Evolutionary conservation across 768 basidiomycete genomes (phyloP).

Genomic region (Piloderma croceum): DNA sequence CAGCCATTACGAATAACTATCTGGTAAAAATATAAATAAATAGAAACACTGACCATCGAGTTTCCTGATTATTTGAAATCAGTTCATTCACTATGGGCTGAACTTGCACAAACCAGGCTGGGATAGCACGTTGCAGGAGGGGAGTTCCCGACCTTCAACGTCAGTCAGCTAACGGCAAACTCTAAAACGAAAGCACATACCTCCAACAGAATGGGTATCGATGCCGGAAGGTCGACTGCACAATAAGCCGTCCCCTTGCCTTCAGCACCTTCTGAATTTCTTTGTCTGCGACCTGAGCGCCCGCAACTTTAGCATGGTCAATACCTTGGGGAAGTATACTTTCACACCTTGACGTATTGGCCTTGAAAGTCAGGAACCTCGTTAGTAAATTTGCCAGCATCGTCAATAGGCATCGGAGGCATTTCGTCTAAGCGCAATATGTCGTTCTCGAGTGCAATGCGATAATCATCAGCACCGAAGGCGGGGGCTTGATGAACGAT

Average conservation of each 20-base stretch:
- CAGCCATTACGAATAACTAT: slow-evolving; percentile 3
- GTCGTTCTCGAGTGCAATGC: slow-evolving; percentile 80
- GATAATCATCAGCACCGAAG: slow-evolving; percentile 98
- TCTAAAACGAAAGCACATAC: slow-evolving; percentile 30
- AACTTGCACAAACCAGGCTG: slow-evolving; percentile 93
- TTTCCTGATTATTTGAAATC: slow-evolving; percentile 84
- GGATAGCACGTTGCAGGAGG: slow-evolving; percentile 92
- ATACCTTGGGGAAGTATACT: not conserved
- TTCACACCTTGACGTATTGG: slow-evolving; percentile 76
- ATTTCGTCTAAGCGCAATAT: slow-evolving; percentile 83
- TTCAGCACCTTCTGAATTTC: slow-evolving; percentile 89
- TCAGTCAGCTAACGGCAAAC: not conserved
- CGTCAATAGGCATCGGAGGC: slow-evolving; percentile 95
- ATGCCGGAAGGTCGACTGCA: slow-evolving; percentile 82
- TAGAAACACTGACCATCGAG: slow-evolving; percentile 61
- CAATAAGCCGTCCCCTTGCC: slow-evolving; percentile 79
- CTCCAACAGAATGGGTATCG: slow-evolving; percentile 98
- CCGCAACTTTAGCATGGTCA: slow-evolving; percentile 2
- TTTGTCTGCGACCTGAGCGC: slow-evolving; percentile 80
- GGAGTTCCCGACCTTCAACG: slow-evolving; percentile 88
- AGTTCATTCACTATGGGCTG: slow-evolving; percentile 80
- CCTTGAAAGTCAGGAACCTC: slow-evolving; percentile 90
- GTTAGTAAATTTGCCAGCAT: slow-evolving; percentile 78
- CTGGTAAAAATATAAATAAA: slow-evolving; percentile 3
- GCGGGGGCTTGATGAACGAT: slow-evolving; percentile 99